A percentile compares a stretch with the other conserved stretches of the same genome.
These are phyloP conservation scores for Populus alba DNA, from an alignment of 345 rosid species.

Conservation along the genomic window DNA sequence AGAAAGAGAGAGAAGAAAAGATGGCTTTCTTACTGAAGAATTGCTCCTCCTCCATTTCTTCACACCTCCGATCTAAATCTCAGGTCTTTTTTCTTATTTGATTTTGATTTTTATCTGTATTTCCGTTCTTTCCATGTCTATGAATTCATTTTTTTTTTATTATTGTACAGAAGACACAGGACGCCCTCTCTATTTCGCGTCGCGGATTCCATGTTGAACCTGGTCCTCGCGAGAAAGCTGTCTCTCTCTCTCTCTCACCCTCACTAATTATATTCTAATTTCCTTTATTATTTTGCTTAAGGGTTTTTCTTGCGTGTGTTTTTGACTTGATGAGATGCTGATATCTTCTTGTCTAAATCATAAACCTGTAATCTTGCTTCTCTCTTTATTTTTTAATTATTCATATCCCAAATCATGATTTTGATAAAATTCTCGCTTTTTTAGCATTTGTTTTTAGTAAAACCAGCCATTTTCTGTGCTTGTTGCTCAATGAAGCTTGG, in stretches of 20 bases:
- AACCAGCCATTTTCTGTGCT: too few species aligned
- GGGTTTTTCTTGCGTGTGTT: not conserved
- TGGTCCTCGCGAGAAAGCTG: conserved; percentile 92
- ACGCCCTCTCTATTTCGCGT: conserved; percentile 38
- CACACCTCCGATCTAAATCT: conserved; percentile 55
- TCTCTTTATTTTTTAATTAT: too few species aligned
- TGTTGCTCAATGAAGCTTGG: too few species aligned
- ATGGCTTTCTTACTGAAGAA: conserved; percentile 69
- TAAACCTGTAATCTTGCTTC: too few species aligned
- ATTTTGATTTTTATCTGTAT: not conserved
- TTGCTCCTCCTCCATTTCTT: conserved; percentile 29
- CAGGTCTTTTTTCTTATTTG: conserved; percentile 39
- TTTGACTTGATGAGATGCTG: too few species aligned
- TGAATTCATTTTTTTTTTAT: conserved; percentile 3
- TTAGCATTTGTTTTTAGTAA: not conserved
- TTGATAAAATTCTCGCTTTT: too few species aligned
- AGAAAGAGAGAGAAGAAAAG: not conserved
- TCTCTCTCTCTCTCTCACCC: conserved; percentile 31
- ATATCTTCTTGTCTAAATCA: too few species aligned
- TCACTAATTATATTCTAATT: not conserved
- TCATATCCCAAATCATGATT: not conserved
- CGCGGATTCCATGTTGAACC: conserved; percentile 75
- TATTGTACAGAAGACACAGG: conserved; percentile 37
- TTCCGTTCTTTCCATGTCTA: not conserved
- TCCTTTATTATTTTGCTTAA: not conserved